Evolutionary conservation across 345 rosid species (phyloP).

Genomic region (Orychophragmus violaceus): DNA sequence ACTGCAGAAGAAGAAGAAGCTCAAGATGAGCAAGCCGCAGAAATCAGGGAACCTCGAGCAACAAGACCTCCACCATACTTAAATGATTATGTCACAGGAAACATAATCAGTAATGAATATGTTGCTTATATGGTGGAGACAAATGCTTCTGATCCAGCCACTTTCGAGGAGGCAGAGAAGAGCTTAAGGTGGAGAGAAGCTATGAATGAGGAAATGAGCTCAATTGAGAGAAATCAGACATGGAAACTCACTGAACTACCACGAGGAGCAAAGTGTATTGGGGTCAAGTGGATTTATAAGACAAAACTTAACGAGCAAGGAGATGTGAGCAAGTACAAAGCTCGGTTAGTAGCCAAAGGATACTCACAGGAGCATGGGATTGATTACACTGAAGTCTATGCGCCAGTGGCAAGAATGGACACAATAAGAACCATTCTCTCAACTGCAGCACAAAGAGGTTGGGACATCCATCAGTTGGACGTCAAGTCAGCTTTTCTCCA

Average conservation of each 20-base stretch:
- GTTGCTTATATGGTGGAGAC: too few species aligned
- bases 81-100: too few species aligned
- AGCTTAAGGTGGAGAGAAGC: too few species aligned
- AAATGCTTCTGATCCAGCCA: too few species aligned
- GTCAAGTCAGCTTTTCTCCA: background rate
- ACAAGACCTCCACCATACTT: too few species aligned
- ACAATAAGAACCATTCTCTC: background rate
- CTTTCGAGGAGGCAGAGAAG: too few species aligned
- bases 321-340: background rate
- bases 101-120: too few species aligned
- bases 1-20: background rate
- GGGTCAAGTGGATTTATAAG: background rate
- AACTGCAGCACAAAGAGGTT: background rate
- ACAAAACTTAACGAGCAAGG: background rate
- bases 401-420: background rate
- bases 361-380: background rate
- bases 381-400: background rate
- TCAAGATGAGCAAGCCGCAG: too few species aligned
- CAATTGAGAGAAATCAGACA: background rate
- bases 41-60: too few species aligned
- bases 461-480: background rate
- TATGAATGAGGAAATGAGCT: background rate
- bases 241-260: background rate
- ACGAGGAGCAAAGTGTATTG: background rate
- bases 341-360: background rate